Percentiles rank a stretch among this genome's conserved stretches.
phyloP scores from a whole-genome alignment of 768 basidiomycete species.

The Tulasnella sp. region DNA sequence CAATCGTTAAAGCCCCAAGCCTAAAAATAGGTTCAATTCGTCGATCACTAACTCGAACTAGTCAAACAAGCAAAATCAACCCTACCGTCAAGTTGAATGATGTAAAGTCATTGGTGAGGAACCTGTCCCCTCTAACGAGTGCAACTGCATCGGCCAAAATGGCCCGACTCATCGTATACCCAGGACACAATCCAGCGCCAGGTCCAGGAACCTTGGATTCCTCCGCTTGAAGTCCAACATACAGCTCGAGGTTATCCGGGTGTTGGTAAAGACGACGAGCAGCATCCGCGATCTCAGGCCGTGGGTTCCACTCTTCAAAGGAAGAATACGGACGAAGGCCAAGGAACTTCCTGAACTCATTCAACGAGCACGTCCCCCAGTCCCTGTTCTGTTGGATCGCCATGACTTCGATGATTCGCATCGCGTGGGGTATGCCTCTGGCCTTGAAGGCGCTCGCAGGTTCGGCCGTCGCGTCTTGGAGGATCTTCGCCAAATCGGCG shows the following conservation, averaged over 20 bases:
- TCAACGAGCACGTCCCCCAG: slow-evolving; percentile 36
- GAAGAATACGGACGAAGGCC: slow-evolving; percentile 59
- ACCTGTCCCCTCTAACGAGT: slow-evolving; percentile 41
- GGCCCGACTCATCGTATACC: slow-evolving; percentile 18
- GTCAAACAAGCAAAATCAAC: too few relatives aligned
- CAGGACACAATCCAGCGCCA: slow-evolving; percentile 78
- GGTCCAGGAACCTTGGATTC: not conserved
- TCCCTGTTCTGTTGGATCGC: slow-evolving; percentile 18
- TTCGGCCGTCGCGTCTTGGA: slow-evolving; percentile 17
- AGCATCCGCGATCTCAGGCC: slow-evolving; percentile 43
- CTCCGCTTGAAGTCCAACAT: slow-evolving; percentile 41
- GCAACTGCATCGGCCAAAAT: slow-evolving; percentile 21
- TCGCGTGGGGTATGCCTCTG: slow-evolving; percentile 16
- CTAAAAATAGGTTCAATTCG: slow-evolving; percentile 8
- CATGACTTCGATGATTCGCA: slow-evolving; percentile 19
- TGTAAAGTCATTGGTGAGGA: slow-evolving; percentile 65
- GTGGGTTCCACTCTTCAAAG: slow-evolving; percentile 76
- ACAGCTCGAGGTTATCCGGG: slow-evolving; percentile 69
- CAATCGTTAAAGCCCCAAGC: slow-evolving; percentile 70
- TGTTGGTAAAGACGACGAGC: slow-evolving; percentile 43
- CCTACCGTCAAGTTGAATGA: slow-evolving; percentile 55
- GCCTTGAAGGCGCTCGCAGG: slow-evolving; percentile 18
- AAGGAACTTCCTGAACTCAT: slow-evolving; percentile 75
- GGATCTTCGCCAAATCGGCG: slow-evolving; percentile 12
- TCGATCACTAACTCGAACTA: too few relatives aligned